These are phyloP conservation scores for Termitomyces sp. DNA, from an alignment of 768 basidiomycete species.

Conservation along the genomic window DNA sequence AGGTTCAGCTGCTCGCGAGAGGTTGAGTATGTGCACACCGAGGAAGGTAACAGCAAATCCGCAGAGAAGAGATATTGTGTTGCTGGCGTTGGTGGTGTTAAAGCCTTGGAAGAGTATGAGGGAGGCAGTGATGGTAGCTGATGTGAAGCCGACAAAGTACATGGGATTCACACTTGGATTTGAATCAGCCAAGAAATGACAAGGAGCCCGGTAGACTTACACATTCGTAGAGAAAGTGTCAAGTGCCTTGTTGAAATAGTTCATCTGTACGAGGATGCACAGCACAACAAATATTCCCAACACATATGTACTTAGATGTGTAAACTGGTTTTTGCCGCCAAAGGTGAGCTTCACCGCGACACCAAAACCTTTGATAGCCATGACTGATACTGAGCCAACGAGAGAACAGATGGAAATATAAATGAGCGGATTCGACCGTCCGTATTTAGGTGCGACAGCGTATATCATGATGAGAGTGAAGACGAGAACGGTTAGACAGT, in stretches of 20 bases:
- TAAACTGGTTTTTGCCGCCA: slow-evolving; percentile 91
- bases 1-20: slow-evolving; percentile 57
- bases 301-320: slow-evolving; percentile 93
- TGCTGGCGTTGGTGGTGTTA: slow-evolving; percentile 78
- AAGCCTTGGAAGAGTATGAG: slow-evolving; percentile 97
- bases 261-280: slow-evolving; percentile 92
- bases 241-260: slow-evolving; percentile 97
- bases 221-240: slow-evolving; percentile 97
- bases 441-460: slow-evolving; percentile 75
- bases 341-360: slow-evolving; percentile 94
- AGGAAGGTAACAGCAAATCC: slow-evolving; percentile 94
- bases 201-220: slow-evolving; percentile 39
- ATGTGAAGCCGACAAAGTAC: slow-evolving; percentile 97
- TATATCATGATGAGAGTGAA: slow-evolving; percentile 87
- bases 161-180: slow-evolving; percentile 83
- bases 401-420: slow-evolving; percentile 97
- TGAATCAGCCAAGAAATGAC: neutral
- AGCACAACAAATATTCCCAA: slow-evolving; percentile 77
- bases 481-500: slow-evolving; percentile 79
- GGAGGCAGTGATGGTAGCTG: slow-evolving; percentile 88
- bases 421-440: slow-evolving; percentile 81
- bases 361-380: slow-evolving; percentile 98
- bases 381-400: slow-evolving; percentile 94
- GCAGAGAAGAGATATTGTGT: slow-evolving; percentile 80
- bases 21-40: slow-evolving; percentile 91